Evolutionary conservation across 2,329 filamentous ascomycete species (phyloP).

Genomic region (Fusarium sp.): DNA sequence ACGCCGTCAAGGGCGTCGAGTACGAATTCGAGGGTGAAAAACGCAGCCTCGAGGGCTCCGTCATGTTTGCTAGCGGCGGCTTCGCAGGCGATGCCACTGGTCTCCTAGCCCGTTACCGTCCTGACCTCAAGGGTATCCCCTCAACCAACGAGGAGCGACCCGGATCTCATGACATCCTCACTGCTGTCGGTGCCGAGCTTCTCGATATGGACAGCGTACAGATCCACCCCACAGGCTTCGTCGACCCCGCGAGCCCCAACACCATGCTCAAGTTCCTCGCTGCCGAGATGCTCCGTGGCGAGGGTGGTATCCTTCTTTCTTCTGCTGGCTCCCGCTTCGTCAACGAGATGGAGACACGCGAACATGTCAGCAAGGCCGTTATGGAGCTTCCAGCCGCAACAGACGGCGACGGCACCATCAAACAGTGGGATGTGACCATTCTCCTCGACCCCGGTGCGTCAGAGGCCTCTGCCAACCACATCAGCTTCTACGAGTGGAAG

Average conservation of each 20-base stretch:
- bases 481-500: constrained; percentile 74
- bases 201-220: constrained; percentile 70
- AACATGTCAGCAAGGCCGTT: constrained; percentile 66
- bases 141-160: constrained; percentile 72
- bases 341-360: constrained; percentile 72
- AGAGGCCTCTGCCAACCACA: constrained; percentile 63
- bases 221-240: constrained; percentile 74
- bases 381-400: constrained; percentile 53
- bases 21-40: constrained; percentile 54
- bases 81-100: constrained; percentile 73
- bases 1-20: constrained; percentile 63
- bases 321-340: constrained; percentile 65
- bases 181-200: constrained; percentile 54
- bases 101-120: constrained; percentile 66
- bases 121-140: constrained; percentile 69
- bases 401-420: constrained; percentile 46
- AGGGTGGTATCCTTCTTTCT: constrained; percentile 69
- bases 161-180: constrained; percentile 62
- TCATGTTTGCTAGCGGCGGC: constrained; percentile 71
- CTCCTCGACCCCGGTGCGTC: constrained; percentile 71
- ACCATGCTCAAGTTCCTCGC: constrained; percentile 71
- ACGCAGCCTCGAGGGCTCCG: constrained; percentile 57
- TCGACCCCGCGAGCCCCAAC: constrained; percentile 62
- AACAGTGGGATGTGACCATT: constrained; percentile 70
- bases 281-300: constrained; percentile 71